Percentiles rank a stretch among this genome's conserved stretches.
Conservation (phyloP, 2,329 filamentous ascomycete genomes). For the Sclerotinia minor region DNA sequence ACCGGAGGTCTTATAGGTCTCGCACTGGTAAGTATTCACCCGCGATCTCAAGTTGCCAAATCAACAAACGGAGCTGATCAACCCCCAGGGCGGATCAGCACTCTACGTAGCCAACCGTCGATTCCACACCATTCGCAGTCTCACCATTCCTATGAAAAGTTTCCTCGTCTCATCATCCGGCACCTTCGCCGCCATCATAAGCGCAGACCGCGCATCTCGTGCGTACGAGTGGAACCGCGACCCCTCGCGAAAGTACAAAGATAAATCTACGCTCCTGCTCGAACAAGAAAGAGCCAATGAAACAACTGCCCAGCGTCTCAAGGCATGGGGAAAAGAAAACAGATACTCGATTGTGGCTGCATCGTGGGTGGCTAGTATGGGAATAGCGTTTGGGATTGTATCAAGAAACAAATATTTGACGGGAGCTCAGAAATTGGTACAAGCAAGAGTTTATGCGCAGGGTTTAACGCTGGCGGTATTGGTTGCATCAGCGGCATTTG, state of each 20-base stretch:
- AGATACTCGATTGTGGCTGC: conserved; percentile 68
- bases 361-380: conserved; percentile 67
- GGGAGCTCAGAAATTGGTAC: conserved; percentile 68
- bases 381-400: conserved; percentile 61
- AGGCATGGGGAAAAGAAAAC: conserved; percentile 70
- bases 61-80: conserved; percentile 20
- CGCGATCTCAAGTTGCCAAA: background rate
- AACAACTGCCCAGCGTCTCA: conserved; percentile 57
- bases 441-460: conserved; percentile 75
- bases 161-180: conserved; percentile 82
- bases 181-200: conserved; percentile 86
- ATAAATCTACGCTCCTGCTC: conserved; percentile 33
- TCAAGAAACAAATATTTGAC: conserved; percentile 63
- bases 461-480: conserved; percentile 68
- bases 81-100: conserved; percentile 48
- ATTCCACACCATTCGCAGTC: conserved; percentile 73
- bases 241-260: conserved; percentile 42
- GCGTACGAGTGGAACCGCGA: conserved; percentile 61
- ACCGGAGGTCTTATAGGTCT: conserved; percentile 72
- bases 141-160: conserved; percentile 86
- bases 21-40: conserved; percentile 58
- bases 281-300: conserved; percentile 43
- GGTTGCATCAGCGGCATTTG: conserved; percentile 66
- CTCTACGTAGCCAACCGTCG: conserved; percentile 65
- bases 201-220: conserved; percentile 74